Evolutionary conservation across 164 flowering plant genomes (phyloP).

Genomic region (Macadamia integrifolia): DNA sequence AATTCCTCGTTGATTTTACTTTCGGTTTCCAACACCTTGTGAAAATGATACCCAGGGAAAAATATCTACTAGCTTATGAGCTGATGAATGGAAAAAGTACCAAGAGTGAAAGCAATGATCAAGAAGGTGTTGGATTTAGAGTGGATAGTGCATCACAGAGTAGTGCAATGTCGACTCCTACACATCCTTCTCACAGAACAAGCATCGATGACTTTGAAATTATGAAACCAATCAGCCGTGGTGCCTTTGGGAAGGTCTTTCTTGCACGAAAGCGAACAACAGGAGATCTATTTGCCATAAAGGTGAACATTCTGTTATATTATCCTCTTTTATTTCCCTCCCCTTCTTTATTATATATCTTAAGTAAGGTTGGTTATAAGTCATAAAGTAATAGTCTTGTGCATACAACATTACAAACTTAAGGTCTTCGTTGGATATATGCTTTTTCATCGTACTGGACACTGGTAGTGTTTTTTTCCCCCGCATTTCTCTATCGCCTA

Average conservation of each 20-base stretch:
- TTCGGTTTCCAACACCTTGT: neutral
- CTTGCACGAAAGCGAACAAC: constrained; percentile 75
- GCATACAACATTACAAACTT: too few species aligned
- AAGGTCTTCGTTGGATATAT: too few species aligned
- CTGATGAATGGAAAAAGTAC: constrained; percentile 26
- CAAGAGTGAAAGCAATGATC: constrained; percentile 20
- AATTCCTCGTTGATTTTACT: neutral
- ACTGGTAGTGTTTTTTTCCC: too few species aligned
- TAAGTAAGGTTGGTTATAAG: too few species aligned
- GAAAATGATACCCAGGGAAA: constrained; percentile 42
- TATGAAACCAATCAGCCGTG: constrained; percentile 75
- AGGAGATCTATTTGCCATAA: constrained; percentile 77
- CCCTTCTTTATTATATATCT: too few species aligned
- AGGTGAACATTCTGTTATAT: constrained; percentile 28
- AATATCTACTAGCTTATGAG: constrained; percentile 52
- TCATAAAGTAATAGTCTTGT: too few species aligned
- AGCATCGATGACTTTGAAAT: constrained; percentile 76
- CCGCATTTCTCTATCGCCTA: neutral
- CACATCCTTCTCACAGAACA: constrained; percentile 45
- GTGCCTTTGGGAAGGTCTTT: constrained; percentile 76
- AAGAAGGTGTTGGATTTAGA: constrained; percentile 26
- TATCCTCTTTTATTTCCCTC: too few species aligned
- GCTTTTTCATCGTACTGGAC: too few species aligned
- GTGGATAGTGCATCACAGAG: constrained; percentile 42
- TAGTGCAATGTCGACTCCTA: constrained; percentile 44